Base-by-base conservation (phyloP, 1,284 basidiomycete genomes). In the Bothia castanella region DNA sequence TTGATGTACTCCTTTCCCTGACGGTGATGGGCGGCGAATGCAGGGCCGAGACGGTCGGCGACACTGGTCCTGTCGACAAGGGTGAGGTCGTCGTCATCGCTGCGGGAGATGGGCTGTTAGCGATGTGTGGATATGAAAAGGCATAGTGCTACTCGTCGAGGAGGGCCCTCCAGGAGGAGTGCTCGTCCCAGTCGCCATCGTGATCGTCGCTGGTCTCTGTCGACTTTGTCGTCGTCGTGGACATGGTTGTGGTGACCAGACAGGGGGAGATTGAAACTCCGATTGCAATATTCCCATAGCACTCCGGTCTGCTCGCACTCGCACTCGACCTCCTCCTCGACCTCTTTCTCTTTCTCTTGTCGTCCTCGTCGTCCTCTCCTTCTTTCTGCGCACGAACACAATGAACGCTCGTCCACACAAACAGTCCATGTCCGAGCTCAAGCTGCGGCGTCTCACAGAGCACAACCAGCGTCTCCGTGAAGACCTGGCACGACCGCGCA, bases 371-470 rank as follows among this genome's bases (percentile, higher is more conserved):
- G 31, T 34, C 40, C 6, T 57, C n/a, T 47, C 41, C 38, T 31
- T 52, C 35, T 42, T 48, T 40, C 42, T 50, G 51, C 35, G 42
- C 51, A 32, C 42, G 16, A 29, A 42, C 53, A 56, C 50, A n/a
- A 80, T 80, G 78, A 80, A 74, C 61, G 65, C 73, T 54, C 74
- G 79, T 51, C 74, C 76, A 10, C 74, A 75, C 56, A 83, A 83
- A 68, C 80, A 80, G 64, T 79, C 81, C 58, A 89, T 90, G 86
- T 83, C 82, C 45, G 89, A 92, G 74, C 81, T 92, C 68, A 90
- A 89, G 74, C 82, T 91, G 46, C 79, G 89, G 25, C 74, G 89
- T 36, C 73, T 92, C 57, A 80, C 80, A 19, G 89, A 92, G 70
- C 87, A 92, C 72, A 92, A 91, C 63, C 77, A 81, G 58, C 74